These are phyloP conservation scores for Globisporangium irregulare DNA, from an alignment of 352 stramenopile species.

Conservation along the genomic window DNA sequence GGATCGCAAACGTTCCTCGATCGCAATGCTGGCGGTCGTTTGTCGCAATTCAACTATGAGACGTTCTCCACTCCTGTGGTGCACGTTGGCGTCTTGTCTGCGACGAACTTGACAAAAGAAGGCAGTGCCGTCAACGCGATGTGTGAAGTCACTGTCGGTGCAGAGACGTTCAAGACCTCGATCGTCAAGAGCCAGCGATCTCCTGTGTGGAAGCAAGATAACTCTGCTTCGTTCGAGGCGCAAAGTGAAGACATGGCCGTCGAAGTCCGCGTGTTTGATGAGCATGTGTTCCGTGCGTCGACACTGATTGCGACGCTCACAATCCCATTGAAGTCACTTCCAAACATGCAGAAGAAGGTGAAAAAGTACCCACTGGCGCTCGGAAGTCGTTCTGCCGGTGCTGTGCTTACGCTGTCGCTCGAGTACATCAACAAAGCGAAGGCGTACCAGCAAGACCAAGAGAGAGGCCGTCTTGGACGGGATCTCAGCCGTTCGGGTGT, in stretches of 20 bases:
- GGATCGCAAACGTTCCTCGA: conserved; percentile 56
- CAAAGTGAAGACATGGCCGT: conserved; percentile 78
- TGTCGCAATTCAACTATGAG: conserved; percentile 87
- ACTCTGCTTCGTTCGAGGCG: conserved; percentile 79
- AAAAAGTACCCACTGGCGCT: conserved; percentile 84
- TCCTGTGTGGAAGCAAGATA: conserved; percentile 85
- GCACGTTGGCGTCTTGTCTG: conserved; percentile 76
- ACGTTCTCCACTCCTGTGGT: conserved; percentile 77
- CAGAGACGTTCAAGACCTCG: conserved; percentile 82
- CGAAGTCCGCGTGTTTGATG: conserved; percentile 80
- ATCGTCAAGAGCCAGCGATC: conserved; percentile 80
- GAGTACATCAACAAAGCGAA: conserved; percentile 87
- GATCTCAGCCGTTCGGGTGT: conserved; percentile 55
- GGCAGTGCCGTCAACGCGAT: conserved; percentile 73
- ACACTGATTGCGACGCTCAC: conserved; percentile 74
- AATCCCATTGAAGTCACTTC: conserved; percentile 76
- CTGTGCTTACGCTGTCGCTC: conserved; percentile 69
- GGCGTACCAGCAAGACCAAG: conserved; percentile 69
- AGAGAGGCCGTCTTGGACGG: conserved; percentile 51
- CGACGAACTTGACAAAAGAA: conserved; percentile 75
- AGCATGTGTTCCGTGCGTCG: conserved; percentile 75
- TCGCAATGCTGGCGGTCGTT: conserved; percentile 55
- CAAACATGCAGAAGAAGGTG: conserved; percentile 81
- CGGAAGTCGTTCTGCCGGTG: conserved; percentile 69
- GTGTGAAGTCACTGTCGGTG: conserved; percentile 78